Evolutionary conservation across 805 yeast species (phyloP).

Genomic region (Crinitomyces ghanaensis): DNA sequence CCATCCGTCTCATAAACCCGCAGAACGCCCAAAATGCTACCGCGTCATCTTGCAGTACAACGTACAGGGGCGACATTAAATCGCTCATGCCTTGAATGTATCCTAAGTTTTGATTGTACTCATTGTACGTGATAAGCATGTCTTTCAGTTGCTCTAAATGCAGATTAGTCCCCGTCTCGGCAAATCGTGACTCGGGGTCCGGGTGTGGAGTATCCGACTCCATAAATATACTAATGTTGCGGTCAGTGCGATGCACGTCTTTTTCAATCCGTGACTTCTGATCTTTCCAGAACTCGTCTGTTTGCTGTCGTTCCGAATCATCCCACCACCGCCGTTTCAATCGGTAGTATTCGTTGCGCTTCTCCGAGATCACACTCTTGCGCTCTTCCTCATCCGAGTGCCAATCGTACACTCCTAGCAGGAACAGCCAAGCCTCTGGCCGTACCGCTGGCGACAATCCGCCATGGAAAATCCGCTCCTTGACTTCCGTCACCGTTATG

Average conservation of each 20-base stretch:
- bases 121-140: slow-evolving; percentile 76
- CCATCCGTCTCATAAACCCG: slow-evolving; percentile 88
- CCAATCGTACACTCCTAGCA: slow-evolving; percentile 84
- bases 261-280: slow-evolving; percentile 85
- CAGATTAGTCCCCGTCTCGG: slow-evolving; percentile 61
- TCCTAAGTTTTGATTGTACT: slow-evolving; percentile 71
- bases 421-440: slow-evolving; percentile 73
- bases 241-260: slow-evolving; percentile 86
- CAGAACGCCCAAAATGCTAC: slow-evolving; percentile 82
- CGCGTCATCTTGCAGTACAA: slow-evolving; percentile 50
- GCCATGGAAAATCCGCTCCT: slow-evolving; percentile 81
- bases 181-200: slow-evolving; percentile 39
- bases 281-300: slow-evolving; percentile 72
- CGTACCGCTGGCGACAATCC: slow-evolving; percentile 57
- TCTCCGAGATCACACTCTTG: slow-evolving; percentile 40
- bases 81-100: slow-evolving; percentile 99
- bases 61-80: slow-evolving; percentile 74
- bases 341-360: slow-evolving; percentile 46
- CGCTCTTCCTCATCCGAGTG: slow-evolving; percentile 66
- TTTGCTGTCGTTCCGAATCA: slow-evolving; percentile 40
- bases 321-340: slow-evolving; percentile 64
- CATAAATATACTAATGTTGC: slow-evolving; percentile 56
- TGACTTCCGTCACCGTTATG: slow-evolving; percentile 67
- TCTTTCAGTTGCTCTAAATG: slow-evolving; percentile 64
- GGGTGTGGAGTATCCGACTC: slow-evolving; percentile 33